These are phyloP conservation scores for Mortierella sp. DNA, from an alignment of 371 early-diverging fungal species.

Conservation along the genomic window DNA sequence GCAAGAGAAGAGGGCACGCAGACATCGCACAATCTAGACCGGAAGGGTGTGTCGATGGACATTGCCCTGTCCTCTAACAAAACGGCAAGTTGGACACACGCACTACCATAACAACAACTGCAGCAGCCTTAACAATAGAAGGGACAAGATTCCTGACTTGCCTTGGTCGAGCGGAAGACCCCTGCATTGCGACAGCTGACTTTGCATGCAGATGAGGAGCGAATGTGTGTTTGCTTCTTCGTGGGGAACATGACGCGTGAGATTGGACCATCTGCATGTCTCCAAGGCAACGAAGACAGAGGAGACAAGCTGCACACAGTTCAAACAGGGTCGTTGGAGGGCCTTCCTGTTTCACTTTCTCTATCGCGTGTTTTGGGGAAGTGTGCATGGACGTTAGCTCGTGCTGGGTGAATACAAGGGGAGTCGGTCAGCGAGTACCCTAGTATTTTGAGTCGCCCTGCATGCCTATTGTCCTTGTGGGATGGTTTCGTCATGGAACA, in stretches of 20 bases:
- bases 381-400: not conserved
- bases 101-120: not conserved
- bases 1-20: not conserved
- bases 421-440: not conserved
- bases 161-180: not conserved
- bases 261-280: not conserved
- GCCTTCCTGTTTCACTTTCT: not conserved
- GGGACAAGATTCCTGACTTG: not conserved
- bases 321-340: not conserved
- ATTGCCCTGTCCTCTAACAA: not conserved
- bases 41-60: not conserved
- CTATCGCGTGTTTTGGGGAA: not conserved
- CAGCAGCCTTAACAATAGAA: not conserved
- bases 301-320: not conserved
- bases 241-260: not conserved
- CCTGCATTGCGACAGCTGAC: slow-evolving; percentile 1
- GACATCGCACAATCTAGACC: not conserved
- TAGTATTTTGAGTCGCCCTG: not conserved
- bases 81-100: not conserved
- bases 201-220: slow-evolving; percentile 2
- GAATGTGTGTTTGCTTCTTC: not conserved
- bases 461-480: not conserved
- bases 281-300: not conserved
- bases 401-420: not conserved
- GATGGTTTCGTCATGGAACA: not conserved